Base-by-base conservation (phyloP, 176 grass and related monocot genomes). In the Dactylis glomerata region DNA sequence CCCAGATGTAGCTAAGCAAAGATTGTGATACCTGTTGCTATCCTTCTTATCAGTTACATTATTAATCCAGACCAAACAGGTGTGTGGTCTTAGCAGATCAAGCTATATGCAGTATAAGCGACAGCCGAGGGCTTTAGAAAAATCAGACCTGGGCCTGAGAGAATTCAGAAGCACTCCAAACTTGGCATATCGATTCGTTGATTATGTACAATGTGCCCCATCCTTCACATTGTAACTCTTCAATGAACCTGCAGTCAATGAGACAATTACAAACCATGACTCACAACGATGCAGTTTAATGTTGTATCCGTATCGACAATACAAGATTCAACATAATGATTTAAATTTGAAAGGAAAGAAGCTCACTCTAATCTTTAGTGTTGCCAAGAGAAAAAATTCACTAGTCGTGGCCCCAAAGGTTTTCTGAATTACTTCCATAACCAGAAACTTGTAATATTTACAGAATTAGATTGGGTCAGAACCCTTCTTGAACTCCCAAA, bases 91-190 rank as follows among this genome's bases (percentile, higher is more conserved):
- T 55, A 55, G 20, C 52, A 55, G 52, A 55, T 55, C 52, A 23
- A 55, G 20, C 52, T 23, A 55, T 23, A 55, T 3, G 0, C 10
- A 55, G 52, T 55, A 55, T 9, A 22, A 17, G 2, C 22, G 22
- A 55, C 22, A 55, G 20, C 8, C 7, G 20, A 55, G 22, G 7
- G 52, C 20, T 23, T 55, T 6, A n/a, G 47, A 50, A 19, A 19
- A 52, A 85, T 81, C 69, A 81, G 26, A 85, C 82, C 68, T 68
- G 81, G 56, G n/a, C 5, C 22, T 81, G 40, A 49, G 59, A 85
- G 50, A 57, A 57, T 77, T 42, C 82, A 58, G 4, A 67, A 8
- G 76, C 76, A 31, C 46, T 45, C 76, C 56, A 57, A 75, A 62
- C 50, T 89, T 81, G 76, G 76, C 77, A 82, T 41, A 8, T 11